phyloP scores from a whole-genome alignment of 371 early-diverging fungal species.

The Dinochytrium kinnereticum region DNA sequence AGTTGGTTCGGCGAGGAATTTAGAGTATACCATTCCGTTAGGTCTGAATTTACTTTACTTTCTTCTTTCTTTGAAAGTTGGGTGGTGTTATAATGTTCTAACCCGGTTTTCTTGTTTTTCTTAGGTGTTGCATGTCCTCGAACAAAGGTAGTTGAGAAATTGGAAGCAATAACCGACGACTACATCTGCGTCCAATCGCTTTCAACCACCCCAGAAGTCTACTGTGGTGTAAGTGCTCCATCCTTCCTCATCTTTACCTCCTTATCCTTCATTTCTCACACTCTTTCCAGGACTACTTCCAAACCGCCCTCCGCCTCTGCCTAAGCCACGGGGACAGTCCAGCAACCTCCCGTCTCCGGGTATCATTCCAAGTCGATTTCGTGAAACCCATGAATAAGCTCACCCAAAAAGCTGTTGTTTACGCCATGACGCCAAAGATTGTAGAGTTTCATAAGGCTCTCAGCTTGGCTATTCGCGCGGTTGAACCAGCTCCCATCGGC shows the following conservation, averaged over 20 bases:
- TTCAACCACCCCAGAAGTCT: slow-evolving; percentile 17
- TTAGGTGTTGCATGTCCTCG: slow-evolving; percentile 7
- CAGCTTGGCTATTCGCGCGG: too few species aligned
- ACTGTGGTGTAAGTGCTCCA: neutral
- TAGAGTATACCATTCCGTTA: slow-evolving; percentile 14
- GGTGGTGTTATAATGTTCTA: too few species aligned
- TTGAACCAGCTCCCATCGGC: too few species aligned
- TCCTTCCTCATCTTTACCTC: neutral
- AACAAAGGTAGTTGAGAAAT: slow-evolving; percentile 6
- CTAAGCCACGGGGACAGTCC: neutral
- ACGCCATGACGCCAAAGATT: slow-evolving; percentile 15
- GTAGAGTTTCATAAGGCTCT: slow-evolving; percentile 18
- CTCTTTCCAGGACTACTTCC: slow-evolving; percentile 4
- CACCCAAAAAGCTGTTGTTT: neutral
- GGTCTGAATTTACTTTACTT: too few species aligned
- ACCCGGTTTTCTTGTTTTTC: too few species aligned
- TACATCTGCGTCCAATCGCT: slow-evolving; percentile 2
- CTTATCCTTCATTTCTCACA: neutral
- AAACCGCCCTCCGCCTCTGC: neutral
- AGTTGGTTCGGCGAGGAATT: neutral
- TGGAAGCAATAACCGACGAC: neutral
- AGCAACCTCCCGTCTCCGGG: neutral
- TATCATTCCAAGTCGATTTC: slow-evolving; percentile 14
- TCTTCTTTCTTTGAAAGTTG: too few species aligned
- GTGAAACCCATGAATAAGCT: slow-evolving; percentile 1